Percentiles rank a stretch among this genome's conserved stretches.
These are phyloP conservation scores for Termitomyces eurrhizus DNA, from an alignment of 768 basidiomycete species.

Conservation along the genomic window DNA sequence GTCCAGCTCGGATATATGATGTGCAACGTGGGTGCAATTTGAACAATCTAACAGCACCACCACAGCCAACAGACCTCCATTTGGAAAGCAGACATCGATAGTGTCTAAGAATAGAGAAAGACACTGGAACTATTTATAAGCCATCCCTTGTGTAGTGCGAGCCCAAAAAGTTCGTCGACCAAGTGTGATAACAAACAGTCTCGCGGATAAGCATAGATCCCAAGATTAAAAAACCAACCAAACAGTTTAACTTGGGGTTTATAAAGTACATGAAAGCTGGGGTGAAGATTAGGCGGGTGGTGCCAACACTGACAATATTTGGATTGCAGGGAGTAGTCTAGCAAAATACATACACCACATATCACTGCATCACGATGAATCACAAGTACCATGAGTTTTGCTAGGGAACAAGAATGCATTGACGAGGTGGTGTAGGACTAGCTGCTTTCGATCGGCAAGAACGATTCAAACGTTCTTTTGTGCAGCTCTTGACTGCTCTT, in stretches of 20 bases:
- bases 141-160: no score
- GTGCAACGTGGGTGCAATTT: background rate
- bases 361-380: background rate
- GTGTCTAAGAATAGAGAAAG: no score
- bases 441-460: constrained; percentile 90
- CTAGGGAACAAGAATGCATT: constrained; percentile 44
- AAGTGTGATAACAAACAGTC: no score
- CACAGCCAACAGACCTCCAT: background rate
- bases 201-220: no score
- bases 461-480: constrained; percentile 75
- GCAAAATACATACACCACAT: background rate
- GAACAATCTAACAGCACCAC: background rate
- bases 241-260: no score
- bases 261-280: no score
- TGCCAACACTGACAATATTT: background rate
- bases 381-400: background rate
- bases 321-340: background rate
- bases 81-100: no score
- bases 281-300: no score
- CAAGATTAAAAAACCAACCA: no score
- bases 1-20: background rate
- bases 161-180: no score
- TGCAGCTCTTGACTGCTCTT: constrained; percentile 74
- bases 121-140: no score
- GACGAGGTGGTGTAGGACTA: constrained; percentile 78